These are phyloP conservation scores for Castanopsis chinensis DNA, from an alignment of 306 rosid species.

Conservation along the genomic window DNA sequence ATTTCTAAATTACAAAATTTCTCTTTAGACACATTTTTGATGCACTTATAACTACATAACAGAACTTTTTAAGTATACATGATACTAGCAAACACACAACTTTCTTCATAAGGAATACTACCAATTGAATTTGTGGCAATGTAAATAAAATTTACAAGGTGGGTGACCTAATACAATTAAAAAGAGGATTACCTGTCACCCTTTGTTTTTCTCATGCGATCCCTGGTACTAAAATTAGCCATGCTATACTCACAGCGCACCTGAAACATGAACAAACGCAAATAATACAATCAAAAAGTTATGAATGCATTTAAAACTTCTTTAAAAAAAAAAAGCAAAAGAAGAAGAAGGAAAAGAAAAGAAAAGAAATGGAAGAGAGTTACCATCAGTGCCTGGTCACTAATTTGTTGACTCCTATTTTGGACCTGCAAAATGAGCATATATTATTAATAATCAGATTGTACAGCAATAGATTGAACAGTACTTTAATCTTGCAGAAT, in stretches of 20 bases:
- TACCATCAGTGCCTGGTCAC: slow-evolving; percentile 65
- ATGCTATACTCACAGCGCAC: slow-evolving; percentile 87
- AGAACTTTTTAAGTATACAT: not conserved
- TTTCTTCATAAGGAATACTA: not conserved
- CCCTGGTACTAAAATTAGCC: slow-evolving; percentile 95
- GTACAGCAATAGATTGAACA: not conserved
- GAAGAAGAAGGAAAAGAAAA: not conserved
- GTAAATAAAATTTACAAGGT: not conserved
- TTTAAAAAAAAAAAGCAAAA: not conserved
- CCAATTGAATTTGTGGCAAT: not conserved
- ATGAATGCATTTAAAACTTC: not conserved
- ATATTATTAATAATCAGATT: not conserved
- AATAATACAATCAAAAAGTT: not conserved
- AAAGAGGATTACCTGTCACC: slow-evolving; percentile 64
- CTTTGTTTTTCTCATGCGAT: slow-evolving; percentile 84
- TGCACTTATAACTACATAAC: not conserved
- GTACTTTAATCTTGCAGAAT: not conserved
- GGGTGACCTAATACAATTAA: not conserved
- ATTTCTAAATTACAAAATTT: not conserved
- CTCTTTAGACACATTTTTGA: no score
- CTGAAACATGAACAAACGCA: slow-evolving; percentile 28
- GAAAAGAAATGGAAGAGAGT: not conserved
- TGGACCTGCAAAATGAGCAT: slow-evolving; percentile 53
- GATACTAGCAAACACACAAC: not conserved
- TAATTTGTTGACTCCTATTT: slow-evolving; percentile 70